Evolutionary conservation across 768 basidiomycete genomes (phyloP).

Genomic region (Hygrocybe punicea): DNA sequence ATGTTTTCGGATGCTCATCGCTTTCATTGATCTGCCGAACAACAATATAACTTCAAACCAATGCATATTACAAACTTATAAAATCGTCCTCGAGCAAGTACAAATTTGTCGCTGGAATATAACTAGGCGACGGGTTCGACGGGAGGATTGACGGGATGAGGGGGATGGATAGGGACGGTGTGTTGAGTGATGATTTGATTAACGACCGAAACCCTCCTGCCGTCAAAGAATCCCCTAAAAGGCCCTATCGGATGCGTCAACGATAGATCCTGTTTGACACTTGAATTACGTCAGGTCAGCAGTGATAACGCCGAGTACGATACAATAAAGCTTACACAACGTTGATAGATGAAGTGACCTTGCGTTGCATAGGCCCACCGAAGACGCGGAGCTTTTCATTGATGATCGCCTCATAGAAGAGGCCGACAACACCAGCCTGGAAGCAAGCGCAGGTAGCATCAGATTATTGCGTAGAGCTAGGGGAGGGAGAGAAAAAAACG

Average conservation of each 20-base stretch:
- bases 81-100: too few relatives aligned
- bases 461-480: too few relatives aligned
- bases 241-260: neutral
- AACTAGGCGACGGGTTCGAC: too few relatives aligned
- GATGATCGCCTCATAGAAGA: constrained; percentile 7
- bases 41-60: too few relatives aligned
- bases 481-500: neutral
- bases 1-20: too few relatives aligned
- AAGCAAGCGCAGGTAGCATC: neutral
- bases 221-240: constrained; percentile 1
- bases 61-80: too few relatives aligned
- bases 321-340: constrained; percentile 3
- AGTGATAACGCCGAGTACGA: neutral
- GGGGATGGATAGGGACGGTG: constrained; percentile 3
- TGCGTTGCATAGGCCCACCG: constrained; percentile 5
- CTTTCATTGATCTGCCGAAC: too few relatives aligned
- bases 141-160: neutral
- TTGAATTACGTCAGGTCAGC: neutral
- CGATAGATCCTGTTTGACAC: constrained; percentile 3
- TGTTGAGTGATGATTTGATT: constrained; percentile 3
- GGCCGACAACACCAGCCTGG: constrained; percentile 19
- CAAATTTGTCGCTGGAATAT: too few relatives aligned
- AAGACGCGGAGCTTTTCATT: constrained; percentile 3
- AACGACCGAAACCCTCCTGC: constrained; percentile 6
- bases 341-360: constrained; percentile 7